Conservation (phyloP, 805 yeast genomes). For the Blastobotrys attinorum region DNA sequence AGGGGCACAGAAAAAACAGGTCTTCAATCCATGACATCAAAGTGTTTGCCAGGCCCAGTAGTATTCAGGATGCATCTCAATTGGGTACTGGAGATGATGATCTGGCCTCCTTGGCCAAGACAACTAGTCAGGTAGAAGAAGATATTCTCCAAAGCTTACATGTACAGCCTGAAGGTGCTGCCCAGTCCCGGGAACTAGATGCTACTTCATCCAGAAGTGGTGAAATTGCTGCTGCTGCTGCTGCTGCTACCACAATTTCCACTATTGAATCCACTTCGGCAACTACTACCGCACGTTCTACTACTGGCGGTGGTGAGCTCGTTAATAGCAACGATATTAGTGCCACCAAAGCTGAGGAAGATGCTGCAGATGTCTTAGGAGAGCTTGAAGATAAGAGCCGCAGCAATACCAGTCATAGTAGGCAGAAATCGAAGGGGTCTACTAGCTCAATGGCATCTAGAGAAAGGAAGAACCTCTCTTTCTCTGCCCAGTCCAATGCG, state of each 20-base stretch:
- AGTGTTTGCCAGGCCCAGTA: slow-evolving; percentile 5
- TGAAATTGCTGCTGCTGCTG: too few species aligned
- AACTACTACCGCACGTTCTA: too few species aligned
- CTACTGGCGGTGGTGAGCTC: too few species aligned
- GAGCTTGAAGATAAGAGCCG: neutral
- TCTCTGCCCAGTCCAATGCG: slow-evolving; percentile 15
- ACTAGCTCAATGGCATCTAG: neutral
- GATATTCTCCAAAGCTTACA: neutral
- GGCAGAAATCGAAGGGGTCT: neutral
- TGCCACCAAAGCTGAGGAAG: neutral
- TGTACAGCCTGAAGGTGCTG: too few species aligned
- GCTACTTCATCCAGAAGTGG: too few species aligned
- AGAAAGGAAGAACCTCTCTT: slow-evolving; percentile 8
- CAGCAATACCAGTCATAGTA: neutral
- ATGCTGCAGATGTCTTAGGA: neutral
- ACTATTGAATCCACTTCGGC: too few species aligned
- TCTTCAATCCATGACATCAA: slow-evolving; percentile 10
- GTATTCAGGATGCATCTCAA: neutral
- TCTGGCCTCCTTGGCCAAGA: neutral
- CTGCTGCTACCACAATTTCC: too few species aligned
- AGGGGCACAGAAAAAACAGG: slow-evolving; percentile 6
- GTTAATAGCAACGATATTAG: too few species aligned
- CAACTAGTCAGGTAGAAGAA: neutral
- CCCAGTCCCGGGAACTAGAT: too few species aligned
- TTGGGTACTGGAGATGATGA: neutral